Conservation (phyloP, 257 asterid genomes). For the Eustoma russellianum region DNA sequence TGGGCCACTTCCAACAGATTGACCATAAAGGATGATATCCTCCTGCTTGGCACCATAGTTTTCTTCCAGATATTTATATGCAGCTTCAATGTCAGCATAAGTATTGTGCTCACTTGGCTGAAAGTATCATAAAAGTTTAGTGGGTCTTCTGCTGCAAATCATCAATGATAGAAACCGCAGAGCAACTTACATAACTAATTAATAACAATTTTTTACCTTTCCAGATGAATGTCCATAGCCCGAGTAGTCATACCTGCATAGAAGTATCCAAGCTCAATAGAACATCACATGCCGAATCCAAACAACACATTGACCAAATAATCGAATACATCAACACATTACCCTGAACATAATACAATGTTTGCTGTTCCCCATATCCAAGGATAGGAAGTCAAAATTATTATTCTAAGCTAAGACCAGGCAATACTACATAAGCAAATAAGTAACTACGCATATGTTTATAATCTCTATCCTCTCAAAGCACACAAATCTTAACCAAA, state of each 20-base stretch:
- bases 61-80: slow-evolving; percentile 85
- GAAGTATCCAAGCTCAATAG: slow-evolving; percentile 8
- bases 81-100: slow-evolving; percentile 91
- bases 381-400: no score
- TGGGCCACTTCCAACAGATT: slow-evolving; percentile 97
- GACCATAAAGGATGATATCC: slow-evolving; percentile 86
- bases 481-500: no score
- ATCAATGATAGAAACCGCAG: background rate
- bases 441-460: no score
- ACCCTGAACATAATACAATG: no score
- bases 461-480: no score
- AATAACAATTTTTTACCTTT: slow-evolving; percentile 39
- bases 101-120: slow-evolving; percentile 95
- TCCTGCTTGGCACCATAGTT: slow-evolving; percentile 87
- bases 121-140: slow-evolving; percentile 23
- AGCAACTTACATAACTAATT: no score
- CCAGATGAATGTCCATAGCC: slow-evolving; percentile 92
- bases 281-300: slow-evolving; percentile 6
- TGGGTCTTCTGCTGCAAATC: slow-evolving; percentile 9
- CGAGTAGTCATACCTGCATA: slow-evolving; percentile 79
- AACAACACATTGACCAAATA: no score
- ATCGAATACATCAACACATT: no score
- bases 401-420: no score
- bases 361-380: no score
- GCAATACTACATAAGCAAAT: no score